Evolutionary conservation across 1,284 basidiomycete genomes (phyloP), one percentile per base, ranked within the genome.

Genomic region (Ganoderma meredithae): DNA sequence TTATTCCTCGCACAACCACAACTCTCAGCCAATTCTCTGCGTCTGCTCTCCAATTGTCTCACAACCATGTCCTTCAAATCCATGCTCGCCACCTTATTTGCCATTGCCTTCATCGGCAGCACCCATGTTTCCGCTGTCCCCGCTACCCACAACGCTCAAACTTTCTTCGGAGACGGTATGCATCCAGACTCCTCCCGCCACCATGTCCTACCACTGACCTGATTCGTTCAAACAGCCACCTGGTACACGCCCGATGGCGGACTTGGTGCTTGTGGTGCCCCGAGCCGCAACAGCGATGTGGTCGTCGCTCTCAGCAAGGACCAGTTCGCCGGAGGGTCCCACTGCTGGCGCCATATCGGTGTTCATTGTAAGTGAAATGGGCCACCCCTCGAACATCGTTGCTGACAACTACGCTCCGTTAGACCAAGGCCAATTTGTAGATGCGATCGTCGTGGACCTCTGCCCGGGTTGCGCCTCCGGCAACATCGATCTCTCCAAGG

Each of bases 291-390:
- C 47, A 67, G 39, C 49, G 72, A 73, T 39, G 36, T 68, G 17
- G 65, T 71, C 52, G 72, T 68, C 40, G 72, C 72, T 10, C 60
- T 71, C 19, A 68, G 65, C 62, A n/a, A 64, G 12, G 25, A 60
- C 43, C 52, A 71, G 52, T 71, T 66, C 52, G 63, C 62, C 1
- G 55, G 58, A 15, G 69, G 67, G 22, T n/a, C 70, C 15, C 62
- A 73, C 65, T 73, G 69, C 62, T 53, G 40, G 25, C 65, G 65
- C 44, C 61, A 40, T 22, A 60, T 60, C 22, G 39, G 36, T 25
- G 58, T 60, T 39, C 58, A 60, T 15, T 43, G 58, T 60, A n/a
- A n/a, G 58, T 22, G 33, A n/a, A 19, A 58, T n/a, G 55, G 4
- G 25, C 1, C 17, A 6, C 17, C 15, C 1, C 17, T 22, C 15